A percentile compares a stretch with the other conserved stretches of the same genome.
Evolutionary conservation across 1,284 basidiomycete genomes (phyloP).

Genomic region (Nidula niveotomentosa): DNA sequence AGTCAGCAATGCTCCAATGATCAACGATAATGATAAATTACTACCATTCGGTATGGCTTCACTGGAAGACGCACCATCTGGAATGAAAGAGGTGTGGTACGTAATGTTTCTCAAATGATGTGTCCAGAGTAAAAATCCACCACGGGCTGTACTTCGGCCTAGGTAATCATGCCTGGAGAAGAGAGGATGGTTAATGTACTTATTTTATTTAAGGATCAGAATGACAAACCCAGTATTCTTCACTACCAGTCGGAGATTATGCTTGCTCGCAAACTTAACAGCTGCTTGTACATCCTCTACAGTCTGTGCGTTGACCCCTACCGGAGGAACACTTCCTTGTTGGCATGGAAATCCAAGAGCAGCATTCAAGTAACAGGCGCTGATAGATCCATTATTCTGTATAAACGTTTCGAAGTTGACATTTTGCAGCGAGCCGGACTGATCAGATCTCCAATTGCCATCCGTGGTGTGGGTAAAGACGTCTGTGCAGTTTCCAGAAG

Average conservation of each 20-base stretch:
- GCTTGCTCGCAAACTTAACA: constrained; percentile 34
- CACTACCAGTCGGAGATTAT: constrained; percentile 40
- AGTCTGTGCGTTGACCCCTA: constrained; percentile 38
- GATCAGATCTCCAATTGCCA: constrained; percentile 36
- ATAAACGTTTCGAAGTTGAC: constrained; percentile 39
- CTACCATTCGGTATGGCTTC: neutral
- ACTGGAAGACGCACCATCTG: constrained; percentile 20
- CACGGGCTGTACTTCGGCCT: constrained; percentile 33
- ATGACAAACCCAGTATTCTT: constrained; percentile 43
- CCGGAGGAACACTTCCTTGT: constrained; percentile 41
- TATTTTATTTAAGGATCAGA: too few species aligned
- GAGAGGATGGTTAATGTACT: too few species aligned
- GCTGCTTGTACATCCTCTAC: constrained; percentile 33
- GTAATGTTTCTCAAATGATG: constrained; percentile 35
- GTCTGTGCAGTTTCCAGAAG: constrained; percentile 30
- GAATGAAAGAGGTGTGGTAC: constrained; percentile 26
- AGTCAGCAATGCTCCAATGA: constrained; percentile 1
- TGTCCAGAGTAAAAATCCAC: constrained; percentile 38
- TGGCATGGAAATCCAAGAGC: constrained; percentile 35
- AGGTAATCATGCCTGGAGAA: constrained; percentile 29
- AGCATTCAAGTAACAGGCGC: constrained; percentile 38
- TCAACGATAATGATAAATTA: too few species aligned
- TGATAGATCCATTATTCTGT: constrained; percentile 36
- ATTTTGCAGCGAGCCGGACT: constrained; percentile 36
- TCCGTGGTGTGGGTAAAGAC: constrained; percentile 25